Conservation (phyloP, 2,329 filamentous ascomycete species). For the Penicillium occitanis region DNA sequence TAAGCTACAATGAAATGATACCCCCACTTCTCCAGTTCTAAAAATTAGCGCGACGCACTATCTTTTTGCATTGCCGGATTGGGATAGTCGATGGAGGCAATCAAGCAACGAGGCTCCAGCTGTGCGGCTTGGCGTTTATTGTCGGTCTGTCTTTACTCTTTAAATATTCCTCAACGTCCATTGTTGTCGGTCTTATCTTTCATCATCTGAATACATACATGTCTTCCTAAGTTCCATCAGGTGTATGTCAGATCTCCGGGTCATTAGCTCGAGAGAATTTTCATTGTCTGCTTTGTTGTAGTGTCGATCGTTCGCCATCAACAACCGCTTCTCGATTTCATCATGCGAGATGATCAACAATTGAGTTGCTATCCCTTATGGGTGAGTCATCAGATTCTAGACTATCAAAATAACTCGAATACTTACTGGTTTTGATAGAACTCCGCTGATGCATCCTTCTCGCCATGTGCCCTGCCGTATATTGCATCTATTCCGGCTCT, state of each 20-base stretch:
- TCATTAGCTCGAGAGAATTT: not conserved
- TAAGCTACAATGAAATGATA: not conserved
- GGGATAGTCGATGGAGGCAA: not conserved
- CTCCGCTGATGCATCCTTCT: constrained; percentile 37
- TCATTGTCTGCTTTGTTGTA: not conserved
- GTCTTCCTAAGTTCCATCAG: not conserved
- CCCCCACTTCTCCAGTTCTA: not conserved
- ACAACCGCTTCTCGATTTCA: not conserved
- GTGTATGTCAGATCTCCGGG: not conserved
- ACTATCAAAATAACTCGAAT: no score
- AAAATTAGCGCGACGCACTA: not conserved
- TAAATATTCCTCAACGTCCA: not conserved
- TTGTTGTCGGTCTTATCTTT: not conserved
- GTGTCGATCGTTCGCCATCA: no score
- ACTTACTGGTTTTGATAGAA: constrained; percentile 29
- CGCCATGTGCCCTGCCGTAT: constrained; percentile 37
- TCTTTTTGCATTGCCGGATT: not conserved
- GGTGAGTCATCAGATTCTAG: constrained; percentile 15
- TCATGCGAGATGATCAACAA: constrained; percentile 12
- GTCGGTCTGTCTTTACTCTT: not conserved
- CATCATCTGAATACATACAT: not conserved
- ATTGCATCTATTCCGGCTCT: constrained; percentile 33
- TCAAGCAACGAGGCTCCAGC: not conserved
- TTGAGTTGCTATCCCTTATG: constrained; percentile 21
- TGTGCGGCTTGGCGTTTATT: not conserved